Conservation (phyloP, 176 grass and related monocot genomes). For the Triticum turgidum region DNA sequence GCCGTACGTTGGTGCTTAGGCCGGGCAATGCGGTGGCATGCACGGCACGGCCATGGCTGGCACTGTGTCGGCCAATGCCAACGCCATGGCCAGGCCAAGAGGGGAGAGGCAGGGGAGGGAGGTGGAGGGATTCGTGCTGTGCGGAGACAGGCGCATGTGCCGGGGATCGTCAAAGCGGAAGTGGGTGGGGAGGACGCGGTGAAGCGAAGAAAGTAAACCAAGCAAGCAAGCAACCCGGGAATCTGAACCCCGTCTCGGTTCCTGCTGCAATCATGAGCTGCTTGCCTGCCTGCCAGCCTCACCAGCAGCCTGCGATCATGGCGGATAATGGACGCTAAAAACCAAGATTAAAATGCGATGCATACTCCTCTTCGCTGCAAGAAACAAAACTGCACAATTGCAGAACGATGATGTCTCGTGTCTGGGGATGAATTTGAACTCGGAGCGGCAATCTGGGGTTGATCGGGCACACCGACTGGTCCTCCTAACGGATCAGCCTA, state of each 20-base stretch:
- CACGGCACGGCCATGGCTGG: neutral
- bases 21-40: neutral
- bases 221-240: neutral
- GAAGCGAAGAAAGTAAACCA: neutral
- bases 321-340: neutral
- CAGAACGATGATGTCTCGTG: neutral
- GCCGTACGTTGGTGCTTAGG: neutral
- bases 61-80: neutral
- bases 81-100: neutral
- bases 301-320: neutral
- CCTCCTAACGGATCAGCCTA: neutral
- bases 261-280: neutral
- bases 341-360: neutral
- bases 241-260: neutral
- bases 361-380: too few relatives aligned
- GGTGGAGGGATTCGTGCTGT: neutral
- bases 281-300: neutral
- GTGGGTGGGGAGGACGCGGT: neutral
- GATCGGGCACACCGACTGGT: neutral
- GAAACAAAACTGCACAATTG: neutral
- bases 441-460: too few relatives aligned
- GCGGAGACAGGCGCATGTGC: constrained; percentile 25
- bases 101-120: neutral
- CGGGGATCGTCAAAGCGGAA: neutral
- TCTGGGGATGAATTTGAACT: neutral